phyloP scores from a whole-genome alignment of 805 yeast species.

The Babjeviella inositovora region DNA sequence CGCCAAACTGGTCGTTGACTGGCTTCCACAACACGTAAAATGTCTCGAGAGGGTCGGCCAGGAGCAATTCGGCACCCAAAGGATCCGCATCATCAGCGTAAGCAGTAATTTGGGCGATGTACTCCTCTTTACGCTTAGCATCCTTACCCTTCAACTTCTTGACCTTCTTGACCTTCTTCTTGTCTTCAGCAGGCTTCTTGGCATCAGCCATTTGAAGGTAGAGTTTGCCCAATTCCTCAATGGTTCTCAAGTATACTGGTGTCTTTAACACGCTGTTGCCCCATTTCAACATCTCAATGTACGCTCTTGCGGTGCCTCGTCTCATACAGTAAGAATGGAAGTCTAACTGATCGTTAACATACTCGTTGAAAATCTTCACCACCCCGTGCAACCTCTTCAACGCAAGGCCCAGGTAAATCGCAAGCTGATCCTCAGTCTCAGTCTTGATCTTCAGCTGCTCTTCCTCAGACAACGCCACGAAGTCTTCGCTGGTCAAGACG shows the following conservation, averaged over 20 bases:
- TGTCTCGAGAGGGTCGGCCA: conserved; percentile 20
- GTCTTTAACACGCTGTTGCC: conserved; percentile 57
- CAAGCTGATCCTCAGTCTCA: conserved; percentile 22
- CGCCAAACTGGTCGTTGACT: conserved; percentile 21
- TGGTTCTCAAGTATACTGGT: conserved; percentile 59
- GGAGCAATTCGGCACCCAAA: conserved; percentile 29
- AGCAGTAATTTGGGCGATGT: conserved; percentile 23
- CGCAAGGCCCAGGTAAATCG: conserved; percentile 49
- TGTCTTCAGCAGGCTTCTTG: conserved; percentile 2
- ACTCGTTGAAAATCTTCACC: conserved; percentile 51
- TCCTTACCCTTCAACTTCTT: conserved; percentile 37
- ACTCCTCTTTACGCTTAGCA: conserved; percentile 34
- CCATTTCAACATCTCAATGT: conserved; percentile 67
- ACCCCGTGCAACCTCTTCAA: conserved; percentile 64
- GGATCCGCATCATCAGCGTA: conserved; percentile 37
- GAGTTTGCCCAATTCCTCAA: conserved; percentile 44
- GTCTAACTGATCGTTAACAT: conserved; percentile 76
- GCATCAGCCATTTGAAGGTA: conserved; percentile 21
- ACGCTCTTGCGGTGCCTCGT: conserved; percentile 80
- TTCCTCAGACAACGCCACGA: conserved; percentile 6
- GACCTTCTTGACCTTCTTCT: conserved; percentile 26
- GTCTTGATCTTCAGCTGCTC: conserved; percentile 13
- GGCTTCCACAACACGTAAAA: conserved; percentile 18
- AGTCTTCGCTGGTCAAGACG: conserved; percentile 6
- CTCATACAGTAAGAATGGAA: conserved; percentile 89